Percentiles rank a stretch among this genome's conserved stretches.
These are phyloP conservation scores for Saksenaea vasiformis DNA, from an alignment of 371 early-diverging fungal species.

Conservation along the genomic window DNA sequence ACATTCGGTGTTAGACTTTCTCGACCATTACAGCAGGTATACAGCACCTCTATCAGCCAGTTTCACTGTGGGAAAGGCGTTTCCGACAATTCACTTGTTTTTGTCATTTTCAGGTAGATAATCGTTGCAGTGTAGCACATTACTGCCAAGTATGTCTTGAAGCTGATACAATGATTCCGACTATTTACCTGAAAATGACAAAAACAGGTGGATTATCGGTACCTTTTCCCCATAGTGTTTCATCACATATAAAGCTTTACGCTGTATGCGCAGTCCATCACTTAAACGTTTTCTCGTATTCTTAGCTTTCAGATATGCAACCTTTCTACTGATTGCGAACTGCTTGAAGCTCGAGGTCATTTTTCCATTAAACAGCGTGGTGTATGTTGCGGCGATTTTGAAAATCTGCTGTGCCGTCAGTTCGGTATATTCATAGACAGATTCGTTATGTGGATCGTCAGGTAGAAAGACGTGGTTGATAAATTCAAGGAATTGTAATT, in stretches of 20 bases:
- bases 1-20: background rate
- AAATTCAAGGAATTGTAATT: background rate
- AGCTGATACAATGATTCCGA: too few relatives aligned
- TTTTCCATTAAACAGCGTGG: background rate
- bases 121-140: too few relatives aligned
- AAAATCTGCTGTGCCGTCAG: background rate
- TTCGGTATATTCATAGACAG: background rate
- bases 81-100: too few relatives aligned
- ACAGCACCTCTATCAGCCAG: background rate
- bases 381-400: background rate
- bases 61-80: too few relatives aligned
- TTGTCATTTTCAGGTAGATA: too few relatives aligned
- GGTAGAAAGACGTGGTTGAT: conserved; percentile 3
- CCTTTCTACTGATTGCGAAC: background rate
- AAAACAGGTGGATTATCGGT: too few relatives aligned
- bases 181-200: too few relatives aligned
- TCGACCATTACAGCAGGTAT: background rate
- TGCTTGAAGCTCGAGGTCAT: background rate
- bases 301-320: background rate
- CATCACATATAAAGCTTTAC: background rate
- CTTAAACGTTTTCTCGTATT: background rate
- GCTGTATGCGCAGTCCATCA: background rate
- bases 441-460: background rate
- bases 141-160: too few relatives aligned
- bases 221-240: too few relatives aligned